Conservation (phyloP, 768 basidiomycete genomes). For the Trametes cinnabarina region DNA sequence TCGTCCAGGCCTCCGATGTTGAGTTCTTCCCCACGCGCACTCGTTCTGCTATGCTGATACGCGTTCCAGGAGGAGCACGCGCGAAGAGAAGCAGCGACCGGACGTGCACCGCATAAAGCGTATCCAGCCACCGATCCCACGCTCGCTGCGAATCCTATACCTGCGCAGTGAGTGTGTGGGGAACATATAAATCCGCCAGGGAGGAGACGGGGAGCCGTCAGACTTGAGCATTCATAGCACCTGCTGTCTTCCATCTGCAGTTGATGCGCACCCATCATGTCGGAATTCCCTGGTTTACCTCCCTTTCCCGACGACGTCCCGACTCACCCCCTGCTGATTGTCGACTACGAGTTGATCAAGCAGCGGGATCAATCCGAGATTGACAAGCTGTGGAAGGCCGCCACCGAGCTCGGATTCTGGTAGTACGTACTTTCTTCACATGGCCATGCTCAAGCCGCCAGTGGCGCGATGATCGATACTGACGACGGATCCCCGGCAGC, state of each 20-base stretch:
- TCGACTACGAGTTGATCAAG: conserved; percentile 43
- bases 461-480: not conserved
- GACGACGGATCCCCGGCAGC: conserved; percentile 21
- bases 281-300: conserved; percentile 30
- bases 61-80: not conserved
- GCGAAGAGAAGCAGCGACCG: not conserved
- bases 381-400: conserved; percentile 45
- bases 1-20: not conserved
- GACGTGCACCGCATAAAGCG: not conserved
- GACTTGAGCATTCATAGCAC: too few species aligned
- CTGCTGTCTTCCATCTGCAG: not conserved
- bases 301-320: conserved; percentile 45
- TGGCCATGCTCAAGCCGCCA: not conserved
- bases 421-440: conserved; percentile 38
- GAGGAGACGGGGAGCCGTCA: not conserved
- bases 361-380: conserved; percentile 38
- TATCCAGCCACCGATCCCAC: not conserved
- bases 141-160: not conserved
- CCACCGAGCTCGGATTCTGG: conserved; percentile 52
- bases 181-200: not conserved
- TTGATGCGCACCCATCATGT: conserved; percentile 25
- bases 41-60: not conserved
- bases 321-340: conserved; percentile 44
- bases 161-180: not conserved
- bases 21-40: not conserved